phyloP scores from a whole-genome alignment of 1,284 basidiomycete species.

The Rhodotorula sp. region DNA sequence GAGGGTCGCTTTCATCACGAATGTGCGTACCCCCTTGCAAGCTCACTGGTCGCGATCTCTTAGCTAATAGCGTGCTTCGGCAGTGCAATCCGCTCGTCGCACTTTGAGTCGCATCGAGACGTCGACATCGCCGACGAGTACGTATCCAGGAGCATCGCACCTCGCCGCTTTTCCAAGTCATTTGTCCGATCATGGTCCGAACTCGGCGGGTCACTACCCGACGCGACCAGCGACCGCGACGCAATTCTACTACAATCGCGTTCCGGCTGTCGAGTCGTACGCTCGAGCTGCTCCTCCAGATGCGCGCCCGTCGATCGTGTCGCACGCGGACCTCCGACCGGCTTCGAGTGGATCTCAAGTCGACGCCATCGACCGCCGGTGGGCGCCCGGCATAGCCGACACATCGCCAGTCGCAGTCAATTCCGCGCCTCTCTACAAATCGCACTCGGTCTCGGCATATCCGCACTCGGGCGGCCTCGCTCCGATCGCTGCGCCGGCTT shows the following conservation, averaged over 20 bases:
- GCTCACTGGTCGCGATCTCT: background rate
- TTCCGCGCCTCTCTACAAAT: background rate
- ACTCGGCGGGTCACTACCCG: background rate
- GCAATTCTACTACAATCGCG: constrained; percentile 25
- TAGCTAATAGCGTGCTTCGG: background rate
- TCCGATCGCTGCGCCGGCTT: background rate
- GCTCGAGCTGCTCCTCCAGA: constrained; percentile 17
- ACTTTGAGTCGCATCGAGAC: constrained; percentile 12
- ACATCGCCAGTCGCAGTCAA: background rate
- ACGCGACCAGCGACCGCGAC: background rate
- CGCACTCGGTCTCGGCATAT: background rate
- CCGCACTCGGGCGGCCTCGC: background rate
- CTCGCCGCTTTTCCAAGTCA: background rate
- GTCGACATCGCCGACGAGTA: background rate
- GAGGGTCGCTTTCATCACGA: constrained; percentile 9
- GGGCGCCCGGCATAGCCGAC: background rate
- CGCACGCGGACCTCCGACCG: background rate
- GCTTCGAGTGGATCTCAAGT: background rate
- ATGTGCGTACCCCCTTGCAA: background rate
- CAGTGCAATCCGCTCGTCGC: constrained; percentile 23
- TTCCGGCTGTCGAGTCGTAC: constrained; percentile 25
- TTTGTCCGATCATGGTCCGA: background rate
- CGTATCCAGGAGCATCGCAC: background rate
- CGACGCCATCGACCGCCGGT: background rate
- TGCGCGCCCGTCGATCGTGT: background rate